phyloP scores from a whole-genome alignment of 2,329 filamentous ascomycete species.

The Bipolaris zeicola region DNA sequence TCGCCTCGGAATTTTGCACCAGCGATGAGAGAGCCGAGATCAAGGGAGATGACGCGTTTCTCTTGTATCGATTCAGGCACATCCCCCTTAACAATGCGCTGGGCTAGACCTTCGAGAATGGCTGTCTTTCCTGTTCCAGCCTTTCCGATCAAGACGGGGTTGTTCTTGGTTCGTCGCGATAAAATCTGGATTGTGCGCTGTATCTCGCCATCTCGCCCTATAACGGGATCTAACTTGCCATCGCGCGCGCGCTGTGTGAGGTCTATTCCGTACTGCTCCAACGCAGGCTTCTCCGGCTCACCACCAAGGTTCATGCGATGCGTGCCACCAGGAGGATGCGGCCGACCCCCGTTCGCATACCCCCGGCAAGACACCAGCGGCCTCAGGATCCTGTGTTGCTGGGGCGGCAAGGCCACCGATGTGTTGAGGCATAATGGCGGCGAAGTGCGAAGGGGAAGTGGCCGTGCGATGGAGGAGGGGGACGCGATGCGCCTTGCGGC shows the following conservation, averaged over 20 bases:
- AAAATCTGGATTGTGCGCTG: conserved; percentile 93
- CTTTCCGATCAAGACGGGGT: conserved; percentile 89
- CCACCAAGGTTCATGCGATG: conserved; percentile 89
- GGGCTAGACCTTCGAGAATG: conserved; percentile 85
- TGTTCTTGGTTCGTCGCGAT: conserved; percentile 92
- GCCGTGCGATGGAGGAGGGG: conserved; percentile 19
- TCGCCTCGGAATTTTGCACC: conserved; percentile 95
- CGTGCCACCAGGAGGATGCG: conserved; percentile 88
- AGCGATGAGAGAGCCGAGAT: conserved; percentile 90
- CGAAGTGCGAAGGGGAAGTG: conserved; percentile 23
- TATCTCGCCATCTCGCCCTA: conserved; percentile 89
- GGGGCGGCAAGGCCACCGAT: conserved; percentile 15
- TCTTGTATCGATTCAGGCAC: conserved; percentile 96
- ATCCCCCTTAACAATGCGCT: conserved; percentile 88
- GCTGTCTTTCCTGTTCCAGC: conserved; percentile 95
- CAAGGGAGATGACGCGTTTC: conserved; percentile 84
- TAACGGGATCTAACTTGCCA: conserved; percentile 94
- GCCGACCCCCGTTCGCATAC: conserved; percentile 66
- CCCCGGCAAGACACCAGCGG: conserved; percentile 54
- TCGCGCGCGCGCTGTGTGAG: conserved; percentile 82
- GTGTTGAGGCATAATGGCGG: conserved; percentile 32
- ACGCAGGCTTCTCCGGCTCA: conserved; percentile 77
- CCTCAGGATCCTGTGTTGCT: conserved; percentile 21
- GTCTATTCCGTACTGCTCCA: conserved; percentile 91
- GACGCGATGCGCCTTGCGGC: conserved; percentile 43